Conservation (phyloP, 2,329 filamentous ascomycete species). For the Colletotrichum sp. region DNA sequence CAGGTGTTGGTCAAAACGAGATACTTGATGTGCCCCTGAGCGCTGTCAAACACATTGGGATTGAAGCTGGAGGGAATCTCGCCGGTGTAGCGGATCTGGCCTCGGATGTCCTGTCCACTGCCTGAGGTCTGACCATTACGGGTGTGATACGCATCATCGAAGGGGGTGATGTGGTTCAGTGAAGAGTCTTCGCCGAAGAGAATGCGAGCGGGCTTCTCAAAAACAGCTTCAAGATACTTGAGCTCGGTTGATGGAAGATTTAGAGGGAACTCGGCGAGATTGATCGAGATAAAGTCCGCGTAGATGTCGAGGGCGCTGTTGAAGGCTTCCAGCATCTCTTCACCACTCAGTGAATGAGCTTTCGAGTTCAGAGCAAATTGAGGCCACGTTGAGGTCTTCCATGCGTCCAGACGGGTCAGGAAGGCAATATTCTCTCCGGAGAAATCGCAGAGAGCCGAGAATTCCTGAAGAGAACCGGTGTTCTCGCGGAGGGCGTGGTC, state of each 20-base stretch:
- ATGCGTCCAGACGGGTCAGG: constrained; percentile 50
- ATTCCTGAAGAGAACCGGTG: constrained; percentile 52
- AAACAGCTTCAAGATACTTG: constrained; percentile 44
- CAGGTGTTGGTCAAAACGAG: constrained; percentile 73
- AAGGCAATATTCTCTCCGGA: constrained; percentile 66
- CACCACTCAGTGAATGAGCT: background rate
- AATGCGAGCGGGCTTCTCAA: constrained; percentile 44
- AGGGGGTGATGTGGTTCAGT: constrained; percentile 17
- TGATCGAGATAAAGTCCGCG: constrained; percentile 48
- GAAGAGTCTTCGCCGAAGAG: constrained; percentile 25
- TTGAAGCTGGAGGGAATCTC: constrained; percentile 55
- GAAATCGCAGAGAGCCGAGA: constrained; percentile 59
- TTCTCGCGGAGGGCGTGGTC: constrained; percentile 53
- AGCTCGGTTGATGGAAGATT: constrained; percentile 53
- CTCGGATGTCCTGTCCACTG: background rate
- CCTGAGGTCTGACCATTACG: background rate
- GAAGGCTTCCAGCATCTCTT: constrained; percentile 32
- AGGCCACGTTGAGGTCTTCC: constrained; percentile 35
- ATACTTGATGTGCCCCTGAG: constrained; percentile 67
- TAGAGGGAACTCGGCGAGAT: constrained; percentile 54
- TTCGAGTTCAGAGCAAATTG: background rate
- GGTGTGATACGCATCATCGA: constrained; percentile 7
- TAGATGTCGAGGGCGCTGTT: constrained; percentile 55
- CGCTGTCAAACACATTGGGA: constrained; percentile 60
- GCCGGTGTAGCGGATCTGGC: constrained; percentile 38